Evolutionary conservation across 805 yeast genomes (phyloP).

Genomic region (Metschnikowia arizonensis): DNA sequence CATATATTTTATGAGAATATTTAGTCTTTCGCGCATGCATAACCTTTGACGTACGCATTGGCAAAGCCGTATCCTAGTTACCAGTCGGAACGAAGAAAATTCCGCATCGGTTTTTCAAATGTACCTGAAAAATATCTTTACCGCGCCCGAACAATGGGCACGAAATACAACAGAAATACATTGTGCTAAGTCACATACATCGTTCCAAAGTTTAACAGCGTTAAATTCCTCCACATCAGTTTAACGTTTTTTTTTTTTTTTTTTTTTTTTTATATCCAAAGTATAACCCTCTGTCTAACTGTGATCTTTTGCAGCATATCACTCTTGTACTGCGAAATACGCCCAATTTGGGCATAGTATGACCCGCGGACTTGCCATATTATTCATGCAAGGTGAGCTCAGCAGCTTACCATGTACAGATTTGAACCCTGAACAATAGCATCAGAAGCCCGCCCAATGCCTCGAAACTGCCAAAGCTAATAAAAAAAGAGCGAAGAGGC

Average conservation of each 20-base stretch:
- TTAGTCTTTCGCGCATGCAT: neutral
- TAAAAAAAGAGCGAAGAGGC: neutral
- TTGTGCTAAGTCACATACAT: neutral
- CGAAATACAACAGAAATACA: neutral
- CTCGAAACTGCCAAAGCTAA: neutral
- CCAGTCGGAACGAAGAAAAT: neutral
- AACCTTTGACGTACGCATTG: neutral
- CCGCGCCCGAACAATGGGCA: neutral
- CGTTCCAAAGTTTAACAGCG: neutral
- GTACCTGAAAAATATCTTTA: too few relatives aligned
- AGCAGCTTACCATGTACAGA: neutral
- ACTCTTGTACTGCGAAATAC: neutral
- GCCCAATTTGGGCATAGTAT: conserved; percentile 2
- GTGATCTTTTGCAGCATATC: neutral
- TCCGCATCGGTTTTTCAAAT: neutral
- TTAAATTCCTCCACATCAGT: too few relatives aligned
- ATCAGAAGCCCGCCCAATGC: neutral
- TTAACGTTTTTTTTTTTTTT: too few relatives aligned
- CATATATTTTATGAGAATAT: neutral
- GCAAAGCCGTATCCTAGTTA: neutral
- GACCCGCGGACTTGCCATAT: conserved; percentile 2
- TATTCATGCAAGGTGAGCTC: conserved; percentile 4
- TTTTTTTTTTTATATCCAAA: too few relatives aligned
- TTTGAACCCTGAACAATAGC: neutral
- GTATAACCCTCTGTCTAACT: neutral